phyloP scores from a whole-genome alignment of 2,329 filamentous ascomycete species.

The Ampelomyces quisqualis region DNA sequence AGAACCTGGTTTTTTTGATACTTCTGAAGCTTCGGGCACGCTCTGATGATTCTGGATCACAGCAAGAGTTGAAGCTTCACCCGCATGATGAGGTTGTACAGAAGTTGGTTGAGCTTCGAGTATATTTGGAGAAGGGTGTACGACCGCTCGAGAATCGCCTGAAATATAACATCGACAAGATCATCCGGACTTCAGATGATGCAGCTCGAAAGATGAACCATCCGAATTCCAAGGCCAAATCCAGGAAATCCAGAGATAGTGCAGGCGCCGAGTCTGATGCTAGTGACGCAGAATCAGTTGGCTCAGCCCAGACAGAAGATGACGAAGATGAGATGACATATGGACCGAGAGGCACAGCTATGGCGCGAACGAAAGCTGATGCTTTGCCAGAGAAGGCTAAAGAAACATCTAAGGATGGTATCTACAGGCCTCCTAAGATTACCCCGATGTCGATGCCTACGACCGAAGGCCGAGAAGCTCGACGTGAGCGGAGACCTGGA shows the following conservation, averaged over 20 bases:
- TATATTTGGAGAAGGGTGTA: conserved; percentile 91
- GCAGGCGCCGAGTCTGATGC: conserved; percentile 46
- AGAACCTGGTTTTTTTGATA: conserved; percentile 88
- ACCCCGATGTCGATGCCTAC: conserved; percentile 82
- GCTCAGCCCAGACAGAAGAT: conserved; percentile 31
- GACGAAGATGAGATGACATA: conserved; percentile 62
- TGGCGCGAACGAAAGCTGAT: conserved; percentile 35
- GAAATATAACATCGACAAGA: conserved; percentile 95
- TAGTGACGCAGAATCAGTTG: conserved; percentile 38
- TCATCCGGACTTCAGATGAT: conserved; percentile 82
- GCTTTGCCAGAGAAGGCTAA: conserved; percentile 20
- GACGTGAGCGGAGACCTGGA: conserved; percentile 60
- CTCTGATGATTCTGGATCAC: conserved; percentile 26
- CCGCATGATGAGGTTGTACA: conserved; percentile 70
- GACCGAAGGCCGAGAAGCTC: conserved; percentile 60
- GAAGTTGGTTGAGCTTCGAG: conserved; percentile 86
- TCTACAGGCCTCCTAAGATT: conserved; percentile 88
- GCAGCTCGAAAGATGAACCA: conserved; percentile 45
- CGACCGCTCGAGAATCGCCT: conserved; percentile 85
- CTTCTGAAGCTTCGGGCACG: conserved; percentile 68
- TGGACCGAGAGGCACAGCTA: conserved; percentile 60
- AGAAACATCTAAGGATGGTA: conserved; percentile 57
- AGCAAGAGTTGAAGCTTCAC: conserved; percentile 43
- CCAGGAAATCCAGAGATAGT: conserved; percentile 39
- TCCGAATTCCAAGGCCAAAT: conserved; percentile 17